Base-by-base conservation (phyloP, 352 stramenopile species). In the Phytophthora parvispora region DNA sequence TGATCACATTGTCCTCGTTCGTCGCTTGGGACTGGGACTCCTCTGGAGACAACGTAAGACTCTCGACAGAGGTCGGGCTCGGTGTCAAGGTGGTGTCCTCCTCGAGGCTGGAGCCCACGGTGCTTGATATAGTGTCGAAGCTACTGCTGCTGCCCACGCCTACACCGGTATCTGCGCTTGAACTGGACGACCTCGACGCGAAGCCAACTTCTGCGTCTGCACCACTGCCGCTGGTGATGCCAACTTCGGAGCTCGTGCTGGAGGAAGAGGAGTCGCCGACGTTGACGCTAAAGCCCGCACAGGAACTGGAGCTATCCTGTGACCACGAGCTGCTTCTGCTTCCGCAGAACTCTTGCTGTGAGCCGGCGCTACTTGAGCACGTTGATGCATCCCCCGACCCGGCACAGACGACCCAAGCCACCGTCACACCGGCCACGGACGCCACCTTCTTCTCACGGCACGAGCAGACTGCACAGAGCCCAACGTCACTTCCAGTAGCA, bases 401-500 rank as follows among this genome's bases (percentile, higher is more conserved):
- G 15, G 79, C 53, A 51, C 75, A 83, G 24, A 83, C 50, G 9
- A 67, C 69, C 64, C 72, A 72, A 13, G 63, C 36, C 1, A 74
- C 67, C n/a, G 43, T 34, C 45, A 74, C 62, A 15, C 72, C 67
- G 7, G 20, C 63, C 16, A 70, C 48, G 15, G 47, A 65, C 0
- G 53, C 54, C 6, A 64, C 47, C 62, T 77, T 72, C 64, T 70
- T 80, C 47, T 86, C 71, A n/a, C 80, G 77, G 59, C 80, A 88
- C 3, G 65, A 60, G 40, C 80, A 88, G 3, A 47, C 31, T 6
- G 55, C 32, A 42, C 80, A 88, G 15, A 67, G 20, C 8, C 2
- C 20, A 13, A 5, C 36, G 32, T 63, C 49, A 38, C 32, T 52
- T 12, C 32, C 61, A 8, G 52, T 67, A 27, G 52, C 24, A 16